Conservation (phyloP, 23 red algal genomes). For the Gracilaria domingensis region DNA sequence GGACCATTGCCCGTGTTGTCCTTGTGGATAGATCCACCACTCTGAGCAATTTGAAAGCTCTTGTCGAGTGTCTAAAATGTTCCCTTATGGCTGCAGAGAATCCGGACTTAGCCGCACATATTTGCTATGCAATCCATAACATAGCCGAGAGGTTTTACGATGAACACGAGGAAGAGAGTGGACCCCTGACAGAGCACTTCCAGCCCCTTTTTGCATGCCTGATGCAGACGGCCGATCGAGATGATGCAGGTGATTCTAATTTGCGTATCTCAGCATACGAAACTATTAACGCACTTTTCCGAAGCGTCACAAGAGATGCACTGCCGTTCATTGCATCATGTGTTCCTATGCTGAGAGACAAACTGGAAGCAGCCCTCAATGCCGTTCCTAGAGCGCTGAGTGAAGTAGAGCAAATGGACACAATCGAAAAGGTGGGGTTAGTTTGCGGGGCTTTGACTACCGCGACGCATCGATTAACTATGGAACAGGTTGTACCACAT, state of each 20-base stretch:
- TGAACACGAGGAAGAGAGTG: slow-evolving; percentile 62
- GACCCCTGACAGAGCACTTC: slow-evolving; percentile 53
- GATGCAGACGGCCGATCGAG: slow-evolving; percentile 69
- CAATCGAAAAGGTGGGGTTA: slow-evolving; percentile 88
- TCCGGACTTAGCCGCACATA: slow-evolving; percentile 70
- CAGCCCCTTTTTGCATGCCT: slow-evolving; percentile 58
- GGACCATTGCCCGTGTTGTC: slow-evolving; percentile 89
- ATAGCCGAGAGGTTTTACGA: slow-evolving; percentile 78
- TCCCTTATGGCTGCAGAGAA: slow-evolving; percentile 67
- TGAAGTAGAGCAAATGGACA: slow-evolving; percentile 61
- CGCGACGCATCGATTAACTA: slow-evolving; percentile 69
- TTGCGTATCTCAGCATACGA: slow-evolving; percentile 91
- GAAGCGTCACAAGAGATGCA: slow-evolving; percentile 64
- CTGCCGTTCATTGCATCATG: slow-evolving; percentile 55
- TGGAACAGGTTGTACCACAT: slow-evolving; percentile 43
- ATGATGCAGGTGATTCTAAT: slow-evolving; percentile 83
- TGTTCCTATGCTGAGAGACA: slow-evolving; percentile 73
- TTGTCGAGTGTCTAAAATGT: slow-evolving; percentile 68
- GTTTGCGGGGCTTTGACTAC: slow-evolving; percentile 80
- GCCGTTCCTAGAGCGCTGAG: slow-evolving; percentile 51
- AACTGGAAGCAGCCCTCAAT: slow-evolving; percentile 80
- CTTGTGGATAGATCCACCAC: slow-evolving; percentile 53
- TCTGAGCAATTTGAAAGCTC: slow-evolving; percentile 32
- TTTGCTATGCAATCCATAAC: slow-evolving; percentile 83
- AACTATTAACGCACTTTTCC: slow-evolving; percentile 80